Base-by-base conservation (phyloP, 495 filamentous ascomycete species). In the Penicillium arizonense region DNA sequence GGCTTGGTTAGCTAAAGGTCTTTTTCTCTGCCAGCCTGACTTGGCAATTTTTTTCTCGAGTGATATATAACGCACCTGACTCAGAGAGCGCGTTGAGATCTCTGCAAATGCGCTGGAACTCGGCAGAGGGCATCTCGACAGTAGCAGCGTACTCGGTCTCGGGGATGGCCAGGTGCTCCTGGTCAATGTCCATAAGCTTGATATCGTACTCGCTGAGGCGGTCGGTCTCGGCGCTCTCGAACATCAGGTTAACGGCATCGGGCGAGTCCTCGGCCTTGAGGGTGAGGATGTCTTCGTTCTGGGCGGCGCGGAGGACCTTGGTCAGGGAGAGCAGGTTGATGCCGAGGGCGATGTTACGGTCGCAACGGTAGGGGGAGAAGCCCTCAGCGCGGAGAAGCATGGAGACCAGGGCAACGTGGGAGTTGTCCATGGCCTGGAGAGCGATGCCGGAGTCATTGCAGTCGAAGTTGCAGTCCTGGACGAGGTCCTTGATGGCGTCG, bases 131-230 rank as follows among this genome's bases (percentile, higher is more conserved):
- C 91, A 99, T 90, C 50, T 78, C 80, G 49, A 97, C 87, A 24
- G 87, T 92, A 34, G 95, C 93, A 36, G 90, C 87, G 65, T 99
- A 99, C 61, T 97, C 94, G 11, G 95, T 99, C 57, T 97, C 95
- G 24, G 94, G 94, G 67, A 99, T 99, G 38, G 94, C 94, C 75
- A 99, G 73, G 71, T 99, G 94, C 78, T 99, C 94, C 75, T 99
- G 94, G 74, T 99, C 94, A 70, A 99, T 97, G 71, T 99, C 94
- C 95, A 99, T 99, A 56, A 99, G 82, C 84, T 99, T 99, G 76
- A 99, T 87, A 74, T 99, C 94, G 71, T 97, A 99, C 74, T 97
- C 94, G 78, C 89, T 94, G 54, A 97, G 82, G 44, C 94, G 78
- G 71, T 99, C 94, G 58, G 83, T 90, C 70, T 89, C 88, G 53